phyloP scores from a whole-genome alignment of 139 green algal species.

The Coelastrella sp. region DNA sequence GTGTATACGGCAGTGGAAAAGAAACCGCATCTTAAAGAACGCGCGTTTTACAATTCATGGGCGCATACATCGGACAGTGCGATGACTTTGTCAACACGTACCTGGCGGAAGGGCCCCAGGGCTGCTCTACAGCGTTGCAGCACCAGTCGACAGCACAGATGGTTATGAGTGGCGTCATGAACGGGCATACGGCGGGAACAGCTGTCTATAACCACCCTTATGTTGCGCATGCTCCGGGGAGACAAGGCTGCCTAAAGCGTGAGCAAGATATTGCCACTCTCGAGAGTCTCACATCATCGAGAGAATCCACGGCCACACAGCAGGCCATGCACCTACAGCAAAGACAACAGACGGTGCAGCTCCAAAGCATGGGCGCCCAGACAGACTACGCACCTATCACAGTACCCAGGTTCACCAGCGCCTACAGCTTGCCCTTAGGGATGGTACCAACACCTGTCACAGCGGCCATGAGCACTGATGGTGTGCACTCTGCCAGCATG shows the following conservation, averaged over 20 bases:
- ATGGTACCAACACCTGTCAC: conserved; percentile 13
- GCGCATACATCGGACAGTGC: neutral
- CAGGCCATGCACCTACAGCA: neutral
- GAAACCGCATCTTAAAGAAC: too few species aligned
- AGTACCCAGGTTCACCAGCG: neutral
- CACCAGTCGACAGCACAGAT: neutral
- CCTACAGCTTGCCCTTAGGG: neutral
- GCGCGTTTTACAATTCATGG: too few species aligned
- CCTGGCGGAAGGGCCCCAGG: neutral
- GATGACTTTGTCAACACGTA: conserved; percentile 1
- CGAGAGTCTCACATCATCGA: neutral
- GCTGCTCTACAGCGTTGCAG: neutral
- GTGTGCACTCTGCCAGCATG: neutral
- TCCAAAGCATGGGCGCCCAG: neutral
- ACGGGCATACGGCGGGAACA: neutral
- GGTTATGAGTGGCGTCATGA: neutral
- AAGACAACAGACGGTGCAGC: neutral
- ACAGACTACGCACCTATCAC: neutral
- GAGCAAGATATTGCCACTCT: neutral
- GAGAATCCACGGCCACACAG: neutral
- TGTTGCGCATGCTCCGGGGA: neutral
- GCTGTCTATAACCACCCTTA: neutral
- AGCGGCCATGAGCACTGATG: neutral
- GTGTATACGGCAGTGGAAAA: too few species aligned
- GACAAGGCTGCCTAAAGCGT: neutral